Evolutionary conservation across 768 basidiomycete species (phyloP).

Genomic region (Mycena kentingensis): DNA sequence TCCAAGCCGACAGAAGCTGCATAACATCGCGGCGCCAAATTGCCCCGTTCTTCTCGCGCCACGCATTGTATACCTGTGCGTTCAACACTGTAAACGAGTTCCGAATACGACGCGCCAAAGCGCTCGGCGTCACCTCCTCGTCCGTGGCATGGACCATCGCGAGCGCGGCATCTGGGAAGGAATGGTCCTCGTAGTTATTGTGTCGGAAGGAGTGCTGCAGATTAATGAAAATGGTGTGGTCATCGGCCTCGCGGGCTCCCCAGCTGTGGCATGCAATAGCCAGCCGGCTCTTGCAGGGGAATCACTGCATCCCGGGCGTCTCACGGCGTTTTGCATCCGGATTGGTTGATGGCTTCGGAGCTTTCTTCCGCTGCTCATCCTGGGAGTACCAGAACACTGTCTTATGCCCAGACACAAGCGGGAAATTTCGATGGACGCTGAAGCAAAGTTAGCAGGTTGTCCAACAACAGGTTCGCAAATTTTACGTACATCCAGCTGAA

Average conservation of each 20-base stretch:
- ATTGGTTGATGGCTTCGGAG: neutral
- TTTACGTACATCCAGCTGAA: too few relatives aligned
- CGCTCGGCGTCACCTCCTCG: neutral
- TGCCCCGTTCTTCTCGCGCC: constrained; percentile 16
- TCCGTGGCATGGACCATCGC: neutral
- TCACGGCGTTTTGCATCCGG: constrained; percentile 10
- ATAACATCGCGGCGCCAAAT: constrained; percentile 21
- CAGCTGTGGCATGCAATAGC: neutral
- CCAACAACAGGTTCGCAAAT: too few relatives aligned
- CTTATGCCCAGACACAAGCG: constrained; percentile 19
- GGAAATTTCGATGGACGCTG: too few relatives aligned
- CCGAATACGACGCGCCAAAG: constrained; percentile 29
- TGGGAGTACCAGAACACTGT: constrained; percentile 21
- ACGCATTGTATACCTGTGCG: constrained; percentile 21
- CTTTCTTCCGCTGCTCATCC: constrained; percentile 16
- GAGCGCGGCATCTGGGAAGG: neutral
- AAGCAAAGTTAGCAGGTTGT: too few relatives aligned
- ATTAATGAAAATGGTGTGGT: constrained; percentile 1
- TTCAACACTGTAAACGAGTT: constrained; percentile 21
- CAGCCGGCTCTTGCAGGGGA: constrained; percentile 12
- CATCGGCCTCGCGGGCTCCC: neutral
- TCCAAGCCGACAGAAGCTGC: constrained; percentile 19
- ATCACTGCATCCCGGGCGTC: constrained; percentile 12
- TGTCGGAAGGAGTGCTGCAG: neutral
- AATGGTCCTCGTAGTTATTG: neutral